Evolutionary conservation across 371 early-diverging fungal species (phyloP), one percentile per base, ranked within the genome.

Genomic region (Chytridiales sp.): DNA sequence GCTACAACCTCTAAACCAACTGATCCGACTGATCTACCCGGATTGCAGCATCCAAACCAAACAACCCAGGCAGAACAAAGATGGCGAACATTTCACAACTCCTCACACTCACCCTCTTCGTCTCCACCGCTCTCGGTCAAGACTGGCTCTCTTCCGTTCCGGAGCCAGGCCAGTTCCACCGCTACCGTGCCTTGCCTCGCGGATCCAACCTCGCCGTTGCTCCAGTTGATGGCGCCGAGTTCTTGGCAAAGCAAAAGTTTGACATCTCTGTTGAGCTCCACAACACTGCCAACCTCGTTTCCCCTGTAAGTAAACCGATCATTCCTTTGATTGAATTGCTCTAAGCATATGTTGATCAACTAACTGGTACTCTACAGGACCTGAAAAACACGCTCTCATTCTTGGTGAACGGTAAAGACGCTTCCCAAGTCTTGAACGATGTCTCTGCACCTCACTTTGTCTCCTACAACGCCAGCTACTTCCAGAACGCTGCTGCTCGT

Each of bases 401-500:
- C 58, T 61, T 61, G 35, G 57, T 71, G 57, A 67, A 68, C 55
- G 66, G 62, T 22, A 46, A 47, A 35, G 19, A 47, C 38, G 43
- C 48, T 5, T 9, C 31, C 22, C 35, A 47, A 8, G 43, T 64
- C 34, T 17, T 68, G 19, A 38, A 2, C 9, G 46, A 47, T 24
- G 67, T 58, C 30, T 43, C 30, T 32, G 36, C 47, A 13, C 43
- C 64, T 9, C 34, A 38, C 59, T 24, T 43, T 36, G 46, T 32
- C 42, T 55, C 29, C 47, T 72, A 69, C 67, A 59, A 48, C 47
- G 44, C 54, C 64, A 59, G 67, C 49, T 73, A 59, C 61, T 77
- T 62, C 74, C 64, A 64, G 40, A 76, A 86, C 54, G 78, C 79
- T 35, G 68, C 76, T 51, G 81, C 83, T 21, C 72, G 70, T 24